A percentile compares a stretch with the other conserved stretches of the same genome.
These are phyloP conservation scores for Naganishia vaughanmartiniae DNA, from an alignment of 768 basidiomycete genomes.

Conservation along the genomic window DNA sequence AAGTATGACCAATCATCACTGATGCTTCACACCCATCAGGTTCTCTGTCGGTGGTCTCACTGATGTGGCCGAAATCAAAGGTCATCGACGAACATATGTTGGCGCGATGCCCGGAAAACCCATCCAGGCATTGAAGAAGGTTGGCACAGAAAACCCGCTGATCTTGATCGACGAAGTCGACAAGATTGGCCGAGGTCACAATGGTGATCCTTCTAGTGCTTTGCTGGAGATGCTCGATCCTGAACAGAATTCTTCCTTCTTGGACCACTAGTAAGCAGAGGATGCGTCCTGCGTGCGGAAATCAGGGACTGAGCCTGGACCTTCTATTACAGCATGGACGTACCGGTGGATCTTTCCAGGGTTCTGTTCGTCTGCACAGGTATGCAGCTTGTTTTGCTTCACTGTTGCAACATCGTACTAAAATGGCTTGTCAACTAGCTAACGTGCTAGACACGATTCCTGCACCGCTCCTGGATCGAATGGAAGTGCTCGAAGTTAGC, in stretches of 20 bases:
- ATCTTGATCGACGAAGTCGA: conserved; percentile 95
- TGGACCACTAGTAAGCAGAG: conserved; percentile 84
- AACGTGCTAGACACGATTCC: conserved; percentile 92
- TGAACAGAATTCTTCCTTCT: conserved; percentile 89
- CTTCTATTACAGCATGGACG: conserved; percentile 70
- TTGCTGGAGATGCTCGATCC: conserved; percentile 90
- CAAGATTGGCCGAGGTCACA: conserved; percentile 86
- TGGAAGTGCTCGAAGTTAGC: conserved; percentile 93
- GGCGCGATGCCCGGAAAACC: conserved; percentile 92
- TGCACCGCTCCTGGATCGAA: conserved; percentile 85
- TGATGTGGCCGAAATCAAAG: conserved; percentile 98
- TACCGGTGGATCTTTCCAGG: conserved; percentile 90
- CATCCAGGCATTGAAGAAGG: conserved; percentile 87
- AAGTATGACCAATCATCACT: neutral
- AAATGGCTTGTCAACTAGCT: conserved; percentile 54
- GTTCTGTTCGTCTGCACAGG: conserved; percentile 96
- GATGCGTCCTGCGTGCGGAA: conserved; percentile 22
- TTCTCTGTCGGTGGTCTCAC: conserved; percentile 95
- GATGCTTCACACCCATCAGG: neutral
- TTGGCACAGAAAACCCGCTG: conserved; percentile 88
- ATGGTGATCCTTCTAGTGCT: conserved; percentile 89
- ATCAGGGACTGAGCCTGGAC: neutral
- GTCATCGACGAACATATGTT: conserved; percentile 94
- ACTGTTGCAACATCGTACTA: neutral
- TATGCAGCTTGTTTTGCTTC: conserved; percentile 39